Conservation (phyloP, 371 early-diverging fungal species). For the Mortierella sp. region DNA sequence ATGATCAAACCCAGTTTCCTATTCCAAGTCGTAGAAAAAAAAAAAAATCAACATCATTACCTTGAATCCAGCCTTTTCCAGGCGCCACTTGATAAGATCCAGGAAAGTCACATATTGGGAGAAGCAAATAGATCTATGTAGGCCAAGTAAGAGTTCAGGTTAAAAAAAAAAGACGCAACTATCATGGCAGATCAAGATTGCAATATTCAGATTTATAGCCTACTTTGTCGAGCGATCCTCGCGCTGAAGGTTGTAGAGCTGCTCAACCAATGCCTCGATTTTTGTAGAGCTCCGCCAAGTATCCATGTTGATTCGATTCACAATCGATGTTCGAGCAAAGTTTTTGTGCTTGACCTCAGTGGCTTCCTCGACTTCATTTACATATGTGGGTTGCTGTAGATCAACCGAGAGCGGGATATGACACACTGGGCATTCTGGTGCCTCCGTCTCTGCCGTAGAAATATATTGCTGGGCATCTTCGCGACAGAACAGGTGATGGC, state of each 20-base stretch:
- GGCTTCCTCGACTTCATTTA: constrained; percentile 23
- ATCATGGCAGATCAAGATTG: neutral
- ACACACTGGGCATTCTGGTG: constrained; percentile 89
- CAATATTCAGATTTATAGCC: neutral
- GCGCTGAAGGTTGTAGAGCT: constrained; percentile 81
- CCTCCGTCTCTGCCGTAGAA: constrained; percentile 59
- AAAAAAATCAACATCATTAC: constrained; percentile 7
- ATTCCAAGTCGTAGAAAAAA: no score
- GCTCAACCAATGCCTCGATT: constrained; percentile 94
- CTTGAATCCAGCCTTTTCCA: constrained; percentile 93
- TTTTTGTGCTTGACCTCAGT: constrained; percentile 42
- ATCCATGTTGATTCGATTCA: constrained; percentile 92
- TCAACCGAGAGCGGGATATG: constrained; percentile 86
- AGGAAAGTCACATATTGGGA: constrained; percentile 95
- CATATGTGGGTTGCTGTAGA: constrained; percentile 75
- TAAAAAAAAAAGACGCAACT: neutral
- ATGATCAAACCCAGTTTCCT: no score
- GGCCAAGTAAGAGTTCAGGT: neutral
- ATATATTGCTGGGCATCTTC: constrained; percentile 73
- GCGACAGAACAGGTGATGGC: constrained; percentile 94
- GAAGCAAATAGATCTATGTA: constrained; percentile 75
- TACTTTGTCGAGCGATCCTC: constrained; percentile 86
- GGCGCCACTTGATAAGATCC: constrained; percentile 94
- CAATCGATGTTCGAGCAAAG: constrained; percentile 82
- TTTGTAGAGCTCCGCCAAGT: constrained; percentile 90